Percentiles rank a stretch among this genome's conserved stretches.
These are phyloP conservation scores for Pueraria montana DNA, from an alignment of 306 rosid species.

Conservation along the genomic window DNA sequence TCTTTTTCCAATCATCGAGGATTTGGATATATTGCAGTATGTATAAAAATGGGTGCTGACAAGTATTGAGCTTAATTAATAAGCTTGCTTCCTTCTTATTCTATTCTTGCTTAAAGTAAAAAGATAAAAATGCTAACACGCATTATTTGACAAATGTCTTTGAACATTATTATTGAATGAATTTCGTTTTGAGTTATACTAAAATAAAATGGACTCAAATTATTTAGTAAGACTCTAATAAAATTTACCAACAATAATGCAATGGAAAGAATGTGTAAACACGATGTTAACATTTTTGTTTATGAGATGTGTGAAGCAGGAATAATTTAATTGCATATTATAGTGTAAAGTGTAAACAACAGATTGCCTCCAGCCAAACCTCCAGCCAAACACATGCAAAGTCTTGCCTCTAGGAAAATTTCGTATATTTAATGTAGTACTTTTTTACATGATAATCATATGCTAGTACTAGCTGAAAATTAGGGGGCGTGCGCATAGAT, in stretches of 20 bases:
- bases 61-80: slow-evolving; percentile 61
- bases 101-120: slow-evolving; percentile 12
- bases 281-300: not conserved
- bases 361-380: slow-evolving; percentile 12
- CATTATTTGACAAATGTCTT: not conserved
- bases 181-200: not conserved
- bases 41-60: slow-evolving; percentile 63
- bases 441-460: not conserved
- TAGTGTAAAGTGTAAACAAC: not conserved
- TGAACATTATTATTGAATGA: not conserved
- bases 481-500: not conserved
- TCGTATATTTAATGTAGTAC: not conserved
- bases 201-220: not conserved
- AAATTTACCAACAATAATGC: not conserved
- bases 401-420: not conserved
- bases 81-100: slow-evolving; percentile 53
- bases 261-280: not conserved
- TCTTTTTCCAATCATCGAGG: slow-evolving; percentile 64
- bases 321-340: not conserved
- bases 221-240: too few relatives aligned
- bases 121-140: not conserved
- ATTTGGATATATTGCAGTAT: slow-evolving; percentile 64
- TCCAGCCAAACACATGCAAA: not conserved
- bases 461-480: not conserved
- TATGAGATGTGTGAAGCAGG: not conserved